A percentile compares a stretch with the other conserved stretches of the same genome.
phyloP scores from a whole-genome alignment of 208 protist genomes.

The Lotmaria passim region DNA sequence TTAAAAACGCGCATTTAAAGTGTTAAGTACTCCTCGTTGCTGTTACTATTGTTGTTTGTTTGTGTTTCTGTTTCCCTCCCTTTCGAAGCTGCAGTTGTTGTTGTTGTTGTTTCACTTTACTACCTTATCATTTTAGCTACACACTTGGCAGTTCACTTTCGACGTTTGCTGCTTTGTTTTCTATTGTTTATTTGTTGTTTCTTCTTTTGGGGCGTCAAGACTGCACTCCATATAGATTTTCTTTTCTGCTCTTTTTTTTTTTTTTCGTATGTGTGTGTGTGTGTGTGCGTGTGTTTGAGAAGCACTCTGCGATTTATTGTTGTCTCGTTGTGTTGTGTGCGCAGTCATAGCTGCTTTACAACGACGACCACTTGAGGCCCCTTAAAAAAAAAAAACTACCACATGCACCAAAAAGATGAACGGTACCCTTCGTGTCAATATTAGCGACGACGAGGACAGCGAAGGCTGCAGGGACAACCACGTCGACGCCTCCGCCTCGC shows the following conservation, averaged over 20 bases:
- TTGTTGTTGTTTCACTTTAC: neutral
- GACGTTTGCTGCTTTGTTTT: neutral
- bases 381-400: neutral
- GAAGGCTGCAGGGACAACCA: neutral
- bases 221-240: no score
- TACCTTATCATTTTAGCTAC: no score
- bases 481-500: neutral
- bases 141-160: no score
- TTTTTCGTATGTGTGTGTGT: slow-evolving; percentile 9
- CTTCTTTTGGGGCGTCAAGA: no score
- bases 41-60: no score
- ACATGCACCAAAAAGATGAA: no score
- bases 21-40: no score
- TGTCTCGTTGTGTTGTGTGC: neutral
- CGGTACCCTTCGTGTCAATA: neutral
- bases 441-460: slow-evolving; percentile 10
- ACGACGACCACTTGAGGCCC: no score
- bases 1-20: no score
- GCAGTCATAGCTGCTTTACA: neutral
- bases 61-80: neutral
- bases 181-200: slow-evolving; percentile 8
- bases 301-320: no score
- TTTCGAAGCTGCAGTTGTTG: neutral
- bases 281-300: slow-evolving; percentile 7
- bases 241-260: neutral